Conservation (phyloP, 768 basidiomycete genomes). For the Gloeopeniophorella convolvens region DNA sequence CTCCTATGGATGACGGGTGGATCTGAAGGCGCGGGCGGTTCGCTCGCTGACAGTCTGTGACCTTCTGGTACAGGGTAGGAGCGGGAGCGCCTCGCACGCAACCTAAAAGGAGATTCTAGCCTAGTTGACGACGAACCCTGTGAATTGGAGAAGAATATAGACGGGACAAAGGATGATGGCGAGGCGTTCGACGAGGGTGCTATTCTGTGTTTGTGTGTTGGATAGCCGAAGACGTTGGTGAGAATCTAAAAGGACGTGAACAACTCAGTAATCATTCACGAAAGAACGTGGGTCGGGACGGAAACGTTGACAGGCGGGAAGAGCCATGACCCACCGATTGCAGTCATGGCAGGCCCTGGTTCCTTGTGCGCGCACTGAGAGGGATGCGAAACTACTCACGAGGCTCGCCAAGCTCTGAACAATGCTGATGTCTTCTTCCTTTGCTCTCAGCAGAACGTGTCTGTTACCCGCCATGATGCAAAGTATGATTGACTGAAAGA, state of each 20-base stretch:
- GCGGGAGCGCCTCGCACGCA: constrained; percentile 7
- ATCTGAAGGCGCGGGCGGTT: constrained; percentile 2
- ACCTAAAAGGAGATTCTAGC: constrained; percentile 3
- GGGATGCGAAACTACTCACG: constrained; percentile 36
- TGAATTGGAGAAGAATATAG: constrained; percentile 31
- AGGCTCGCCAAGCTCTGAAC: constrained; percentile 52
- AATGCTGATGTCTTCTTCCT: constrained; percentile 55
- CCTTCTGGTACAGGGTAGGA: background rate
- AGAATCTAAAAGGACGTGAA: constrained; percentile 42
- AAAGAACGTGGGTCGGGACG: background rate
- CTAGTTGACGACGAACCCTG: constrained; percentile 23
- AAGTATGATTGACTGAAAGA: constrained; percentile 60
- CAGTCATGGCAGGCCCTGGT: too few species aligned
- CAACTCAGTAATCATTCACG: background rate
- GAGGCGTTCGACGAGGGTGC: constrained; percentile 23
- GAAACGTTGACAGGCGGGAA: background rate
- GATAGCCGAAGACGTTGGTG: constrained; percentile 50
- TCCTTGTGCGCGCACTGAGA: too few species aligned
- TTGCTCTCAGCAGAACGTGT: constrained; percentile 58
- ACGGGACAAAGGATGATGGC: constrained; percentile 30
- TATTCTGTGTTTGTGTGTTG: constrained; percentile 52
- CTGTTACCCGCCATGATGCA: constrained; percentile 57
- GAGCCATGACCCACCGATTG: background rate
- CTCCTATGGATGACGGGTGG: background rate
- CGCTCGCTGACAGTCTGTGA: constrained; percentile 1